Evolutionary conservation across 2,329 filamentous ascomycete genomes (phyloP).

Genomic region (Neopestalotiopsis sp.): DNA sequence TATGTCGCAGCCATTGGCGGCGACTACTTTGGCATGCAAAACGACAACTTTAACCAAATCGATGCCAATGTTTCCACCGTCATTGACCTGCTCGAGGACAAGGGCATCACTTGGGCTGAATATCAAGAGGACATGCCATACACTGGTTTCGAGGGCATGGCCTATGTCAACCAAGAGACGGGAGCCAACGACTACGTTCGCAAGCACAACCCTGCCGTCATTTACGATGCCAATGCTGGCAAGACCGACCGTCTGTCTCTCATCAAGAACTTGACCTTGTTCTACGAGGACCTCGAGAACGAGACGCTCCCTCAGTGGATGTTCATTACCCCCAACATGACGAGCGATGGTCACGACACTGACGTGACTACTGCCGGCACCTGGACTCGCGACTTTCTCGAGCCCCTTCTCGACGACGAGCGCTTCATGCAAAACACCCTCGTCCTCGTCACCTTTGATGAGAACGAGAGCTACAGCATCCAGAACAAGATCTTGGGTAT

Average conservation of each 20-base stretch:
- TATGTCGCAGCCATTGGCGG: slow-evolving; percentile 72
- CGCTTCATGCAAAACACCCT: slow-evolving; percentile 80
- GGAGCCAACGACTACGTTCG: slow-evolving; percentile 78
- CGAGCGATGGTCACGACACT: slow-evolving; percentile 77
- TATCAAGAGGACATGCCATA: slow-evolving; percentile 84
- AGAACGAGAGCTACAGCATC: slow-evolving; percentile 71
- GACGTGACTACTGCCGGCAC: slow-evolving; percentile 69
- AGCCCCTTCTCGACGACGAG: slow-evolving; percentile 70
- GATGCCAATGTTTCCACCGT: slow-evolving; percentile 68
- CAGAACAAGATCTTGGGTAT: slow-evolving; percentile 74
- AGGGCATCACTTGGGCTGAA: slow-evolving; percentile 69
- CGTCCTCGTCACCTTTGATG: slow-evolving; percentile 79
- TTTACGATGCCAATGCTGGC: slow-evolving; percentile 69
- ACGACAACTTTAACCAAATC: slow-evolving; percentile 67
- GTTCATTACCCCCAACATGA: slow-evolving; percentile 78
- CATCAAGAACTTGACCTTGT: slow-evolving; percentile 76
- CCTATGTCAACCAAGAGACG: slow-evolving; percentile 68
- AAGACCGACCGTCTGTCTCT: slow-evolving; percentile 64
- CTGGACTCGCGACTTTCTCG: slow-evolving; percentile 72
- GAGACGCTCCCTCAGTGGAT: slow-evolving; percentile 73
- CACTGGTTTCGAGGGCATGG: slow-evolving; percentile 70
- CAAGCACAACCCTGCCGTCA: slow-evolving; percentile 75
- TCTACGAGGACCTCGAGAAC: slow-evolving; percentile 68
- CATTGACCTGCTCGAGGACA: slow-evolving; percentile 70
- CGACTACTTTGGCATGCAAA: slow-evolving; percentile 75